A percentile compares a stretch with the other conserved stretches of the same genome.
These are phyloP conservation scores for Penicillium hesseltinei DNA, from an alignment of 2,329 filamentous ascomycete species.

Conservation along the genomic window DNA sequence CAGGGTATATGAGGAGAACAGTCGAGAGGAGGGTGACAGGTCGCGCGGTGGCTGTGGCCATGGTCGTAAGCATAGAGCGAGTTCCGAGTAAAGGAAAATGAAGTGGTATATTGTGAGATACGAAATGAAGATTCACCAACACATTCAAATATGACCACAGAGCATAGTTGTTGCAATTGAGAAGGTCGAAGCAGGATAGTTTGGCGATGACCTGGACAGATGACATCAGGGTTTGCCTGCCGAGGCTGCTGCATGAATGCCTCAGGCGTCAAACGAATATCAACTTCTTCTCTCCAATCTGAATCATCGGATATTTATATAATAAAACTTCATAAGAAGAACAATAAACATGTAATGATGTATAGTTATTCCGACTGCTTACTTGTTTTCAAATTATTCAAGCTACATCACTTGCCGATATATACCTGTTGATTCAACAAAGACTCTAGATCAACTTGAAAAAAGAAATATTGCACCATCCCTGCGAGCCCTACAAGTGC, in stretches of 20 bases:
- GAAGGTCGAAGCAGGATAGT: conserved; percentile 5
- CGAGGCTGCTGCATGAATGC: conserved; percentile 3
- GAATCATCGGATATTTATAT: background rate
- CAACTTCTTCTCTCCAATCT: background rate
- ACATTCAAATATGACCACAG: background rate
- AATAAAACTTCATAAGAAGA: background rate
- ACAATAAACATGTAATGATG: background rate
- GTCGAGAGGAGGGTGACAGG: conserved; percentile 53
- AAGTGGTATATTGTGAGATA: background rate
- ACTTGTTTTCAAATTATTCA: background rate
- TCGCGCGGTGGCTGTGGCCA: conserved; percentile 18
- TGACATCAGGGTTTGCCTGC: conserved; percentile 14
- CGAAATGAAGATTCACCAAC: background rate
- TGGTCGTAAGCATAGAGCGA: conserved; percentile 4
- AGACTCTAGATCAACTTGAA: background rate
- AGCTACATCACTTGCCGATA: background rate
- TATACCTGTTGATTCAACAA: background rate
- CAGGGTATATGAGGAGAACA: conserved; percentile 70
- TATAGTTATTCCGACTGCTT: background rate
- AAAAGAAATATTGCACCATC: background rate
- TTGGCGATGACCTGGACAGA: conserved; percentile 4
- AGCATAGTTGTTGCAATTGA: conserved; percentile 7
- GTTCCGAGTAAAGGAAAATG: background rate
- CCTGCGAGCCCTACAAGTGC: background rate
- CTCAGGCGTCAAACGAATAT: conserved; percentile 2